Evolutionary conservation across 2,329 filamentous ascomycete genomes (phyloP).

Genomic region (Ophiostoma quercus): DNA sequence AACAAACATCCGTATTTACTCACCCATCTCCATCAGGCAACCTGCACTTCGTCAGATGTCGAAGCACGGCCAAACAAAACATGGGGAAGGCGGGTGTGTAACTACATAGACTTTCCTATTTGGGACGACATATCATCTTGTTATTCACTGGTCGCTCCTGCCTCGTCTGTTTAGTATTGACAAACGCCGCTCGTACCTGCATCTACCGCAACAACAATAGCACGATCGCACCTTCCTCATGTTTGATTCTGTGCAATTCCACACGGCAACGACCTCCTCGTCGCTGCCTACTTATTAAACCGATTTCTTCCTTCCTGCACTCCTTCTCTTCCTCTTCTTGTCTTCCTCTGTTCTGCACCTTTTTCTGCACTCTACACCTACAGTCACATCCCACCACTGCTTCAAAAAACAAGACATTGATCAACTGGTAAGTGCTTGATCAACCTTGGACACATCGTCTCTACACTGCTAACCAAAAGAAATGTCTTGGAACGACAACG

Average conservation of each 20-base stretch:
- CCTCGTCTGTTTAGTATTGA: conserved; percentile 40
- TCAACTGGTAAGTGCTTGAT: neutral
- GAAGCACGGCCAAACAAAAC: neutral
- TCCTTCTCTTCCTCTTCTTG: neutral
- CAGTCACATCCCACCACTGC: neutral
- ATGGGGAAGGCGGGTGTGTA: neutral
- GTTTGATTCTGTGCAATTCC: too few species aligned
- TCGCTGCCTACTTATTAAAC: neutral
- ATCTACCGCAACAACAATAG: neutral
- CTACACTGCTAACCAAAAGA: neutral
- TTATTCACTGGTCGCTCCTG: conserved; percentile 48
- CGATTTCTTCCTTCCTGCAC: neutral
- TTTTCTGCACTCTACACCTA: neutral
- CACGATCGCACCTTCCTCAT: conserved; percentile 4
- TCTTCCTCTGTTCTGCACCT: neutral
- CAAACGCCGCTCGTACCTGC: neutral
- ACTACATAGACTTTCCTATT: neutral
- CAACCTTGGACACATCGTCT: neutral
- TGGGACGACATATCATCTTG: conserved; percentile 52
- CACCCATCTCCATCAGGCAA: neutral
- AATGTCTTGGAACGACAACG: conserved; percentile 62
- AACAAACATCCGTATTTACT: neutral
- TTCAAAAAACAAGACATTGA: neutral
- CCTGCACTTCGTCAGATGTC: neutral
- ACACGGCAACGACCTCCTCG: neutral